These are phyloP conservation scores for Aspergillus sp. DNA, from an alignment of 2,329 filamentous ascomycete genomes.

Conservation along the genomic window DNA sequence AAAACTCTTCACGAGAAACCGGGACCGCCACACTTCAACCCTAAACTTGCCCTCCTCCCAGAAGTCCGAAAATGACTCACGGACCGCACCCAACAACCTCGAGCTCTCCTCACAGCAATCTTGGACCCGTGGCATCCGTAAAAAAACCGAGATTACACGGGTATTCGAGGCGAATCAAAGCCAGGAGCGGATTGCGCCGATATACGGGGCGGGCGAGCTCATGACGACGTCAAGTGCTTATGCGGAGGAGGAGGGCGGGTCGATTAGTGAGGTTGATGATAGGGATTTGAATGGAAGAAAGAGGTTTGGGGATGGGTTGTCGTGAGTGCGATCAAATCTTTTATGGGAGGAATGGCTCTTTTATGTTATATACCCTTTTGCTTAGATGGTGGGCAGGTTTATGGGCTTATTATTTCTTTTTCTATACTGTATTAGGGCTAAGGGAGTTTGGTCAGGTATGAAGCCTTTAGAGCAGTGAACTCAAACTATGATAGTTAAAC, in stretches of 20 bases:
- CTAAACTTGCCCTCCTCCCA: too few relatives aligned
- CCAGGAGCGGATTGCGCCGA: conserved; percentile 9
- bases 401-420: too few relatives aligned
- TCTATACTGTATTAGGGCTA: too few relatives aligned
- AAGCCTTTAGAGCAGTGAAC: too few relatives aligned
- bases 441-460: neutral
- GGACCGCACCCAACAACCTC: neutral
- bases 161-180: conserved; percentile 2
- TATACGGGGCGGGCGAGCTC: conserved; percentile 6
- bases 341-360: too few relatives aligned
- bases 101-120: neutral
- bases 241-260: neutral
- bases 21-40: too few relatives aligned
- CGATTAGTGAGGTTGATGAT: too few relatives aligned
- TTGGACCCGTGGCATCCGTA: neutral
- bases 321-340: neutral
- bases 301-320: neutral
- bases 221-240: conserved; percentile 2
- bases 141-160: conserved; percentile 8
- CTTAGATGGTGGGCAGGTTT: too few relatives aligned
- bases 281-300: neutral
- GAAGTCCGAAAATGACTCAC: neutral
- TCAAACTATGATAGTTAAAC: neutral
- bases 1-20: neutral
- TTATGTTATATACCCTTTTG: too few relatives aligned